These are phyloP conservation scores for Alternaria ethzedia DNA, from an alignment of 2,329 filamentous ascomycete species.

Conservation along the genomic window DNA sequence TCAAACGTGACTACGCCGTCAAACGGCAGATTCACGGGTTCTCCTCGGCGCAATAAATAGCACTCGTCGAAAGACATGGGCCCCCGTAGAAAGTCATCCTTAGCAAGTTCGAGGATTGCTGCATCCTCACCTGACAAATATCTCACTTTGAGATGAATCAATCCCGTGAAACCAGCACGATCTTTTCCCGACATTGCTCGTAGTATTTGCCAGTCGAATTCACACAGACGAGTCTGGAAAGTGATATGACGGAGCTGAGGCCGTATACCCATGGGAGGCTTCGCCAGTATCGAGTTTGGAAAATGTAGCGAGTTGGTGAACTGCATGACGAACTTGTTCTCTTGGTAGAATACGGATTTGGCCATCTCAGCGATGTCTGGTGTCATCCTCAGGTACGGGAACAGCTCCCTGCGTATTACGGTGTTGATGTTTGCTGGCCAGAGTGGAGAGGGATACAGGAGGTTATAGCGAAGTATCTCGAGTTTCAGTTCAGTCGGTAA, in stretches of 20 bases:
- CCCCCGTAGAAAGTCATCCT: background rate
- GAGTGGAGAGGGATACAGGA: background rate
- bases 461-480: background rate
- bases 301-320: background rate
- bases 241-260: background rate
- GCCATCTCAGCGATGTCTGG: background rate
- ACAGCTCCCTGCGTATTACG: background rate
- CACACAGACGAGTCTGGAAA: background rate
- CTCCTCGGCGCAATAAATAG: background rate
- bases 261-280: background rate
- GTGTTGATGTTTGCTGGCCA: constrained; percentile 1
- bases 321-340: background rate
- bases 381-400: background rate
- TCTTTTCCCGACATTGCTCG: background rate
- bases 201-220: background rate
- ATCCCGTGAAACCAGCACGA: background rate
- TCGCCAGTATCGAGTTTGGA: background rate
- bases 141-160: background rate
- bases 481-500: constrained; percentile 1
- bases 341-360: background rate
- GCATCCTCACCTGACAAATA: background rate
- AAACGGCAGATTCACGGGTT: background rate
- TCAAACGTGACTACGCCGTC: background rate
- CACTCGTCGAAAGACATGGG: background rate
- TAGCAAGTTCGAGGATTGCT: background rate